Evolutionary conservation across 2,329 filamentous ascomycete genomes (phyloP), one percentile per base, ranked within the genome.

Genomic region (Emergomyces orientalis): DNA sequence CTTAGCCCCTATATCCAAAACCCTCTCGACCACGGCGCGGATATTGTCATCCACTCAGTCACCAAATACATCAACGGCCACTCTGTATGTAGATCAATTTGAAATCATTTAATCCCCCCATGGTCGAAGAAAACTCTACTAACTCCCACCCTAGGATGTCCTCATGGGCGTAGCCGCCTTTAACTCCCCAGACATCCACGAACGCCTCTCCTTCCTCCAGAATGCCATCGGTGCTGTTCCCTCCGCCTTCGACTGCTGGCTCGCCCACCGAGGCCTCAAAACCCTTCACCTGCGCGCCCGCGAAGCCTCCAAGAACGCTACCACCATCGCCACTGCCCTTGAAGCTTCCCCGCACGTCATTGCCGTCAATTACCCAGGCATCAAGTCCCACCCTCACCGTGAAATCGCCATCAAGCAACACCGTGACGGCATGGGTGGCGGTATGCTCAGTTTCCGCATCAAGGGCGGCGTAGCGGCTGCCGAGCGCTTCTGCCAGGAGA

Each of bases 21-120:
- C 78, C 94, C 94, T 3, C 86, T 99, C 62, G 88, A 95, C 73
- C 90, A 93, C 74, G 94, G 94, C 69, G 94, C 94, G 69, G 94
- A 99, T 76, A 92, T 97, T 67, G 93, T 97, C 68, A 89, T 97
- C 52, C 93, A 97, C 82, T 92, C 88, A 62, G 94, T 99, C 62
- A 99, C 94, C 54, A 99, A 99, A 80, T 99, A 97, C 80, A 97
- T 99, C 80, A 97, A 97, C 76, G 94, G 94, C 59, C 94, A 99
- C 80, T 86, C 83, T 1, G 78, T 80, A 73, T 61, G 76, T 32
- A 49, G n/a, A 27, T 39, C 6, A 25, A 19, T 13, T 37, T 9
- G 1, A 25, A 56, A 54, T n/a, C n/a, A n/a, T n/a, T n/a, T n/a
- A n/a, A n/a, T n/a, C n/a, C n/a, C n/a, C n/a, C n/a, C n/a, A n/a